These are phyloP conservation scores for Telfairia occidentalis DNA, from an alignment of 331 rosid genomes.

Conservation along the genomic window DNA sequence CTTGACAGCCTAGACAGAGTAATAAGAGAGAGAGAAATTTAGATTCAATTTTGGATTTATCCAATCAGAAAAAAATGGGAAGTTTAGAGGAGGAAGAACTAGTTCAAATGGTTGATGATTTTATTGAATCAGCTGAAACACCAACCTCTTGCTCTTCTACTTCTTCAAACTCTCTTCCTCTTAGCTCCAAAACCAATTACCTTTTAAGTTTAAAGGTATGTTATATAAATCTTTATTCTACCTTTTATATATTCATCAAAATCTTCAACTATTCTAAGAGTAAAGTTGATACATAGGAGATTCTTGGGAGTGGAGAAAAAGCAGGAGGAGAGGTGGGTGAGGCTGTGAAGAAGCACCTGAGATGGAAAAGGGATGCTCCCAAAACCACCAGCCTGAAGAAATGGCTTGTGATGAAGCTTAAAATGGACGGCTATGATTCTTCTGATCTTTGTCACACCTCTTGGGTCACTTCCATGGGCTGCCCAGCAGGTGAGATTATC, in stretches of 20 bases:
- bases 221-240: neutral
- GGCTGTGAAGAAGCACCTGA: conserved; percentile 31
- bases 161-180: conserved; percentile 27
- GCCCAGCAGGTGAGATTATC: conserved; percentile 44
- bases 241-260: neutral
- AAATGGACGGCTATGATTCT: conserved; percentile 43
- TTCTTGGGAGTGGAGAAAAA: conserved; percentile 29
- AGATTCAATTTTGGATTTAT: neutral
- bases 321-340: conserved; percentile 34
- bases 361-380: conserved; percentile 19
- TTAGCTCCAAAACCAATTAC: conserved; percentile 22
- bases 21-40: neutral
- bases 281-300: too few species aligned
- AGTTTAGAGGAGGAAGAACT: conserved; percentile 53
- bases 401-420: conserved; percentile 39
- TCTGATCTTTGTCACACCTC: conserved; percentile 42
- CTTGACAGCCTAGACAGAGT: neutral
- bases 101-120: conserved; percentile 57
- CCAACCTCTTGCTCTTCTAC: conserved; percentile 13
- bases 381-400: conserved; percentile 27
- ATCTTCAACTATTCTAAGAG: too few species aligned
- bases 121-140: conserved; percentile 48
- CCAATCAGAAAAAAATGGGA: conserved; percentile 22
- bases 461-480: conserved; percentile 51
- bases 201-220: conserved; percentile 36